phyloP scores from a whole-genome alignment of 441 rosid genomes.

The Corymbia citriodora region DNA sequence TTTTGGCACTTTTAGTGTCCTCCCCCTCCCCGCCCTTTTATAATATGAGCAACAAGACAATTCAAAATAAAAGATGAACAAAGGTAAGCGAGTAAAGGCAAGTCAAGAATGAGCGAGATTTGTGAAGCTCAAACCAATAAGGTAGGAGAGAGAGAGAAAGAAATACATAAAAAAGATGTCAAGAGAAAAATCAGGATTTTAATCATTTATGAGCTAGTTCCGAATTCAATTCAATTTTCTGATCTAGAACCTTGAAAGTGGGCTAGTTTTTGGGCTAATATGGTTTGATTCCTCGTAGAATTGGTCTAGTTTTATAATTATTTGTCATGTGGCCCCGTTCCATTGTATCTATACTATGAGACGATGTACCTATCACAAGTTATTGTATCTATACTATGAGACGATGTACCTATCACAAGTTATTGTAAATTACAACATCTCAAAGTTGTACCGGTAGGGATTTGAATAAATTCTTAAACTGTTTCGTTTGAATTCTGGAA shows the following conservation, averaged over 20 bases:
- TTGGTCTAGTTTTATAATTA: neutral
- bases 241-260: neutral
- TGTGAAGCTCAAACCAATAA: neutral
- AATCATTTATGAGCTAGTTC: neutral
- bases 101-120: neutral
- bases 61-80: neutral
- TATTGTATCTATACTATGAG: no score
- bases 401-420: no score
- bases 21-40: no score
- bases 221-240: rapidly evolving
- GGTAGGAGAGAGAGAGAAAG: neutral
- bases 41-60: neutral
- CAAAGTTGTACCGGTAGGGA: no score
- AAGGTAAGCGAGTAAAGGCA: neutral
- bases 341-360: rapidly evolving
- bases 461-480: no score
- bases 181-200: neutral
- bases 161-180: rapidly evolving
- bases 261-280: rapidly evolving
- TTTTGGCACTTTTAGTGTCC: no score
- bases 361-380: no score
- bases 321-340: neutral
- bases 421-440: no score
- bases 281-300: rapidly evolving
- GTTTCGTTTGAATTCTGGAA: no score